Percentiles rank a stretch among this genome's conserved stretches.
These are phyloP conservation scores for Termitomyces sp. DNA, from an alignment of 768 basidiomycete species.

Conservation along the genomic window DNA sequence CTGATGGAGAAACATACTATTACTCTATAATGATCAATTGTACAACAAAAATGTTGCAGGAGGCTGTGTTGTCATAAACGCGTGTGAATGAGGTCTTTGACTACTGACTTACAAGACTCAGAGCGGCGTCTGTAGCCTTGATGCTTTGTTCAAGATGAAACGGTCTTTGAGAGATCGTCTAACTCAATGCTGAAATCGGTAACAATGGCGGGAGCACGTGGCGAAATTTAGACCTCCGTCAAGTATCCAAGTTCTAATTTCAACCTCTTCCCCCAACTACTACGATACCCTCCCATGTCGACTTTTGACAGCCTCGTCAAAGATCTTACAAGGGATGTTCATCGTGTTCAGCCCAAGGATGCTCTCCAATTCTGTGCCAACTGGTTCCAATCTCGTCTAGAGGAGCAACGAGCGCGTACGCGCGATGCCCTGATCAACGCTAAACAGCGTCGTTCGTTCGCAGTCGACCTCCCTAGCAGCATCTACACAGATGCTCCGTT, in stretches of 20 bases:
- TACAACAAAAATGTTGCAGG: conserved; percentile 11
- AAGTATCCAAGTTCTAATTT: background rate
- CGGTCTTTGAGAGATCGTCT: conserved; percentile 7
- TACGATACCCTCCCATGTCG: conserved; percentile 42
- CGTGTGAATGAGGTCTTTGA: background rate
- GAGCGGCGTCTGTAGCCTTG: background rate
- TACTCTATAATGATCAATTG: conserved; percentile 14
- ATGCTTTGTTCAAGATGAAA: conserved; percentile 15
- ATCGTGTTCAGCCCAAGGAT: conserved; percentile 86
- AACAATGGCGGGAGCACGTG: conserved; percentile 17
- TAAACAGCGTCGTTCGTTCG: conserved; percentile 45
- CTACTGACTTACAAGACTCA: background rate
- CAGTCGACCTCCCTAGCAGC: conserved; percentile 50
- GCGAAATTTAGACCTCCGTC: background rate
- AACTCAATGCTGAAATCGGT: background rate
- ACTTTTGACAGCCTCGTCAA: conserved; percentile 80
- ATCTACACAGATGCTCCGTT: conserved; percentile 55
- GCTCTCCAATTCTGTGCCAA: conserved; percentile 89
- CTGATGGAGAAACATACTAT: conserved; percentile 17
- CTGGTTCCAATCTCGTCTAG: conserved; percentile 89
- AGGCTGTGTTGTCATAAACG: background rate
- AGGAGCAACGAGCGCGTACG: conserved; percentile 76
- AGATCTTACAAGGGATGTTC: conserved; percentile 83
- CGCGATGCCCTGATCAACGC: conserved; percentile 60
- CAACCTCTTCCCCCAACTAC: conserved; percentile 17